Evolutionary conservation across 78 protist species (phyloP).

Genomic region (Monocercomonoides exilis): DNA sequence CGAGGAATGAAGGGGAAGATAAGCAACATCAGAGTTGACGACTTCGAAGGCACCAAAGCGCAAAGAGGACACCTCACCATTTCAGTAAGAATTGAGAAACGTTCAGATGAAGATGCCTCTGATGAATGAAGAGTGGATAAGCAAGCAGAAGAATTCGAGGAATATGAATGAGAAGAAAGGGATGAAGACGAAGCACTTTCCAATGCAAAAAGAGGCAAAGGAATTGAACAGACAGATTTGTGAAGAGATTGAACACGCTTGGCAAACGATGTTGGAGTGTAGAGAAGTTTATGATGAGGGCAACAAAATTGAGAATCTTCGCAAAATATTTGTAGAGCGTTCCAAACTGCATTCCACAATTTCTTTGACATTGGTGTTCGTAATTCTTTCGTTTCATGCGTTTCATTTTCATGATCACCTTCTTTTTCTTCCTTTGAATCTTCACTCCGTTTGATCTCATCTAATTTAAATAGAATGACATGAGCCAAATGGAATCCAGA

Average conservation of each 20-base stretch:
- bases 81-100: too few relatives aligned
- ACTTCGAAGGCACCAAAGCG: background rate
- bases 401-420: background rate
- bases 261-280: too few relatives aligned
- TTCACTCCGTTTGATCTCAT: background rate
- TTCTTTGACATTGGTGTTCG: too few relatives aligned
- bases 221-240: background rate
- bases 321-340: background rate
- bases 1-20: background rate
- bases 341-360: too few relatives aligned
- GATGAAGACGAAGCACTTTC: background rate
- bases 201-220: background rate
- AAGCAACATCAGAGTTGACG: background rate
- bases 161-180: background rate
- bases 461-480: background rate
- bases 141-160: background rate
- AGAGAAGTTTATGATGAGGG: background rate
- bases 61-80: background rate
- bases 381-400: background rate
- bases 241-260: too few relatives aligned
- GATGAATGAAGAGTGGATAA: background rate
- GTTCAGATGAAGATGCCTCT: background rate
- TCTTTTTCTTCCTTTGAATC: background rate
- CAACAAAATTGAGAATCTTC: background rate
- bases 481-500: background rate